Evolutionary conservation across 106 monocot species (phyloP), one percentile per base, ranked within the genome.

Genomic region (Xerophyta viscosa): DNA sequence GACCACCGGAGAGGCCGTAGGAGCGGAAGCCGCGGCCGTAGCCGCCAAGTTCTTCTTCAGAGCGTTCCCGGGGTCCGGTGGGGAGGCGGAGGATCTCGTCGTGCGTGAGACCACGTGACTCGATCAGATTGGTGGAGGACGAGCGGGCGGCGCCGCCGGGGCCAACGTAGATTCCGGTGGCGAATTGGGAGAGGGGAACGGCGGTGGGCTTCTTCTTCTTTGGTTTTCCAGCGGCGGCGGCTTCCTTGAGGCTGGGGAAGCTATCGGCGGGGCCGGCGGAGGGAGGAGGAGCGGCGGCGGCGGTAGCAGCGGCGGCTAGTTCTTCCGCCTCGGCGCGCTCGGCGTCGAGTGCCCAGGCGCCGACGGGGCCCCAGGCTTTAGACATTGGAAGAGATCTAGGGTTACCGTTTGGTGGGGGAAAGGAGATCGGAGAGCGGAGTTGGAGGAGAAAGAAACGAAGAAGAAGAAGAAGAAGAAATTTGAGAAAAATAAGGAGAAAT

Each of bases 281-380:
- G 6, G 17, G 17, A 18, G 29, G 6, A 26, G 52, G 47, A 62
- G 36, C 20, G 55, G 44, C 25, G 22, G 46, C 21, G 27, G 13
- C 42, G 4, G 30, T 53, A 20, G 52, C 51, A 4, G 46, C 71
- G 2, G 41, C 57, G 24, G 72, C 77, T 31, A 48, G 71, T 27
- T 81, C 80, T 65, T 88, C 93, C 0, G 62, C 83, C 66, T 91
- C 90, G 18, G 61, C 90, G 30, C 66, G 77, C 67, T 94, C 93
- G 36, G 85, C 76, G n/a, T 99, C 98, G 54, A 83, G 79, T 26
- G 98, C 98, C 98, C 98, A 99, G 11, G 86, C 82, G 29, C 83
- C 86, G 33, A 69, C 68, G 50, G 60, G 64, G 8, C 84, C 88
- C 98, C 98, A 99, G 20, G 90, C 71, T 19, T 86, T 90, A 10